Evolutionary conservation across 306 rosid genomes (phyloP).

Genomic region (Myrica gale): DNA sequence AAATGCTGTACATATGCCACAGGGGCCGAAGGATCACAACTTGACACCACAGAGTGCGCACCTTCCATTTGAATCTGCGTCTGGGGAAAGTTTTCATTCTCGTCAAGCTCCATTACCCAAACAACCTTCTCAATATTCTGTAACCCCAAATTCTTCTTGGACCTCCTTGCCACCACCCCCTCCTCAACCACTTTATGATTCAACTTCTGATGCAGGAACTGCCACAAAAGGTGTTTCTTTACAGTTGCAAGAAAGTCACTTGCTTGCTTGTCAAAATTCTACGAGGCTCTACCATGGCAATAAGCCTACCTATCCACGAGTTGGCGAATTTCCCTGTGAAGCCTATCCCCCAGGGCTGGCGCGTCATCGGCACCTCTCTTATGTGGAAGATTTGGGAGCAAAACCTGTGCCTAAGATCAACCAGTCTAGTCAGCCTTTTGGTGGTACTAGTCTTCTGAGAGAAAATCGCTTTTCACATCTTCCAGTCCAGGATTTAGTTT

Average conservation of each 20-base stretch:
- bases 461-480: constrained; percentile 45
- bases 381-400: constrained; percentile 47
- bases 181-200: constrained; percentile 41
- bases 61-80: constrained; percentile 53
- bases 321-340: constrained; percentile 46
- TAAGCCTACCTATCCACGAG: constrained; percentile 41
- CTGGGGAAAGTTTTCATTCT: constrained; percentile 45
- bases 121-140: constrained; percentile 50
- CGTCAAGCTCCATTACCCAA: constrained; percentile 37
- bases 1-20: constrained; percentile 50
- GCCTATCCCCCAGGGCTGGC: constrained; percentile 48
- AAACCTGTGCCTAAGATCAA: constrained; percentile 35
- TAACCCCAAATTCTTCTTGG: constrained; percentile 50
- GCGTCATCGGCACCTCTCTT: constrained; percentile 38
- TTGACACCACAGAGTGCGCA: constrained; percentile 47
- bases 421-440: constrained; percentile 41
- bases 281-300: constrained; percentile 37
- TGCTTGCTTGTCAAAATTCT: constrained; percentile 49
- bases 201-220: constrained; percentile 41
- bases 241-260: constrained; percentile 52
- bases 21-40: constrained; percentile 37
- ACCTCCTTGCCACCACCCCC: constrained; percentile 51
- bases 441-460: constrained; percentile 33
- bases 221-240: constrained; percentile 41
- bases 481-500: constrained; percentile 38